Conservation (phyloP, 1,284 basidiomycete species). For the Trichosporon inkin region DNA sequence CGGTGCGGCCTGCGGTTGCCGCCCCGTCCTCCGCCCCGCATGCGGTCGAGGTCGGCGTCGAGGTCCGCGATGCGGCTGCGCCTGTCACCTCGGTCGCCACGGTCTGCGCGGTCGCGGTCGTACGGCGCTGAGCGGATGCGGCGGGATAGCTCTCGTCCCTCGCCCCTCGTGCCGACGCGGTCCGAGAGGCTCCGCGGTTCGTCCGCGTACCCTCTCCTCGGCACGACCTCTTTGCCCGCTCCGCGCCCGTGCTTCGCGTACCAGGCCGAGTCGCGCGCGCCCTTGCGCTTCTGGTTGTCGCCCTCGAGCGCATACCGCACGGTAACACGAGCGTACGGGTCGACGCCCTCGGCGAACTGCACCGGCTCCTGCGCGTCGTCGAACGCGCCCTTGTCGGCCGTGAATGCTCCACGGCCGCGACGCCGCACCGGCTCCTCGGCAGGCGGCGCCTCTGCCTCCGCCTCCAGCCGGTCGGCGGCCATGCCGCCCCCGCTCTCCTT, state of each 20-base stretch:
- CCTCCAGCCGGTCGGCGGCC: neutral
- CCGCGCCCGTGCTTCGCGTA: slow-evolving; percentile 37
- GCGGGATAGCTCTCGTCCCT: slow-evolving; percentile 36
- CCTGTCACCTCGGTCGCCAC: neutral
- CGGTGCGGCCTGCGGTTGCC: slow-evolving; percentile 19
- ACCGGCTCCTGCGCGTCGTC: slow-evolving; percentile 11
- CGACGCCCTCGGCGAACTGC: slow-evolving; percentile 32
- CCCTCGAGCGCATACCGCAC: slow-evolving; percentile 36
- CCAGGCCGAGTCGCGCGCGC: slow-evolving; percentile 38
- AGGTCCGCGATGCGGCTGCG: slow-evolving; percentile 35
- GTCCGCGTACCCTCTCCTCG: slow-evolving; percentile 15
- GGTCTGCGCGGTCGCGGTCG: slow-evolving; percentile 12
- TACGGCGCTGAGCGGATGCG: slow-evolving; percentile 30
- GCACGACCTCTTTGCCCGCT: slow-evolving; percentile 40
- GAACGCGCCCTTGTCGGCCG: slow-evolving; percentile 15
- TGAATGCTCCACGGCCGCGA: slow-evolving; percentile 39
- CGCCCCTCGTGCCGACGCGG: slow-evolving; percentile 23
- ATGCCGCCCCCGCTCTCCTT: neutral
- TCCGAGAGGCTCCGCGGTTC: slow-evolving; percentile 18
- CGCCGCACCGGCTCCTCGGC: slow-evolving; percentile 19
- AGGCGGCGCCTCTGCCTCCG: slow-evolving; percentile 1
- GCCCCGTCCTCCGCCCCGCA: slow-evolving; percentile 20
- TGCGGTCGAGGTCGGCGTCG: slow-evolving; percentile 40
- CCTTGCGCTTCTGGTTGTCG: slow-evolving; percentile 29
- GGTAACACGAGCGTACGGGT: slow-evolving; percentile 40